These are phyloP conservation scores for Noccaea caerulescens DNA, from an alignment of 345 rosid species.

Conservation along the genomic window DNA sequence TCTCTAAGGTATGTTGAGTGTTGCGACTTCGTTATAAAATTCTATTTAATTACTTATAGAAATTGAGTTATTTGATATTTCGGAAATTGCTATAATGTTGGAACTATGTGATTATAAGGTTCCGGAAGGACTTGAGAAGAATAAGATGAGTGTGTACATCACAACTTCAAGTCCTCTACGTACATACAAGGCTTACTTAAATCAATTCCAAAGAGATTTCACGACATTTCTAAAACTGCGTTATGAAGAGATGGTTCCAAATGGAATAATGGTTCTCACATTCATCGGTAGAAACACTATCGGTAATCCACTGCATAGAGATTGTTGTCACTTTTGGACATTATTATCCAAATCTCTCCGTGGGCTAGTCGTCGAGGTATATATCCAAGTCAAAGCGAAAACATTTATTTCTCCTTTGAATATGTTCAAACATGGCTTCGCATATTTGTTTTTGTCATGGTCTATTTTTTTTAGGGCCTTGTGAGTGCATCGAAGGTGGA, in stretches of 20 bases:
- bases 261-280: slow-evolving; percentile 53
- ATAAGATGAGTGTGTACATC: slow-evolving; percentile 35
- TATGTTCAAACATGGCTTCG: not conserved
- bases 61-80: not conserved
- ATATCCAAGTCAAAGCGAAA: not conserved
- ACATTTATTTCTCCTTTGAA: not conserved
- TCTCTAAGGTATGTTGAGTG: slow-evolving; percentile 42
- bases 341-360: slow-evolving; percentile 42
- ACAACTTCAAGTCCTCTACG: slow-evolving; percentile 42
- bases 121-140: slow-evolving; percentile 39
- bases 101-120: slow-evolving; percentile 33
- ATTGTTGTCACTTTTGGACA: slow-evolving; percentile 41
- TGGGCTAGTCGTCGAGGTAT: slow-evolving; percentile 50
- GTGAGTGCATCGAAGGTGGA: slow-evolving; percentile 44
- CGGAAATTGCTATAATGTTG: slow-evolving; percentile 6
- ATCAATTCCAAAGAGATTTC: slow-evolving; percentile 55
- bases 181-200: slow-evolving; percentile 45
- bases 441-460: not conserved
- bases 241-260: slow-evolving; percentile 44
- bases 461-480: slow-evolving; percentile 34
- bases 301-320: slow-evolving; percentile 43
- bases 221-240: slow-evolving; percentile 44
- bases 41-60: not conserved
- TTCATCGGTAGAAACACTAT: slow-evolving; percentile 42
- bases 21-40: not conserved